Conservation (phyloP, 208 protist species). For the Leishmania turanica region DNA sequence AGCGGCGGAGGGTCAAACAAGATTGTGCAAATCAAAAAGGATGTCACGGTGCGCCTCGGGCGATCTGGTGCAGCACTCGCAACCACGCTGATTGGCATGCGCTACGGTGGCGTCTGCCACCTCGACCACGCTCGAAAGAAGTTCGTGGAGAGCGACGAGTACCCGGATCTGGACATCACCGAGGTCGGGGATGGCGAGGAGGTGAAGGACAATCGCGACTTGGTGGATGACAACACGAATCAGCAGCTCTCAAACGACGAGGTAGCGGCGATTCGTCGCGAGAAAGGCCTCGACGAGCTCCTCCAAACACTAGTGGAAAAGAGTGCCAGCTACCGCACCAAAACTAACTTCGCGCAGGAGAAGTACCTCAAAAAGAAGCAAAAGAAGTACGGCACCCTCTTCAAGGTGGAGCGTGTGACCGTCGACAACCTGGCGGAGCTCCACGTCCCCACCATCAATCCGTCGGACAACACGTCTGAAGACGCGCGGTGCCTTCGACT, state of each 20-base stretch:
- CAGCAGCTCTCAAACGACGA: conserved; percentile 84
- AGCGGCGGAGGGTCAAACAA: conserved; percentile 74
- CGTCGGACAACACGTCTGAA: conserved; percentile 65
- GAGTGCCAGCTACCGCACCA: conserved; percentile 84
- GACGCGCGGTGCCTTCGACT: conserved; percentile 67
- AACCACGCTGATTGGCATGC: conserved; percentile 76
- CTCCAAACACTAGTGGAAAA: conserved; percentile 81
- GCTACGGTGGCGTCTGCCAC: conserved; percentile 76
- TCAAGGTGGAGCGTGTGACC: conserved; percentile 81
- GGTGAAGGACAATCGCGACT: conserved; percentile 78
- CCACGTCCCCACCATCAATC: conserved; percentile 81
- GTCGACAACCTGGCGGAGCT: conserved; percentile 80
- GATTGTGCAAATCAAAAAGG: conserved; percentile 63
- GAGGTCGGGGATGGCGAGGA: conserved; percentile 36
- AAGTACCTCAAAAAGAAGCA: conserved; percentile 94
- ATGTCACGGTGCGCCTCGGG: conserved; percentile 64
- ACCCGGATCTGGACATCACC: conserved; percentile 89
- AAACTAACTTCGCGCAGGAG: conserved; percentile 91
- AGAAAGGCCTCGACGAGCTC: conserved; percentile 78
- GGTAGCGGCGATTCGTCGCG: conserved; percentile 68
- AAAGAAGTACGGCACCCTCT: conserved; percentile 86
- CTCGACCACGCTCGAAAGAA: conserved; percentile 55
- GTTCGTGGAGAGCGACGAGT: conserved; percentile 73
- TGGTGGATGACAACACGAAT: conserved; percentile 81
- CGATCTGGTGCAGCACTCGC: conserved; percentile 61